Evolutionary conservation across 2,329 filamentous ascomycete genomes (phyloP), one percentile per base, ranked within the genome.

Genomic region (Zasmidium angulare): DNA sequence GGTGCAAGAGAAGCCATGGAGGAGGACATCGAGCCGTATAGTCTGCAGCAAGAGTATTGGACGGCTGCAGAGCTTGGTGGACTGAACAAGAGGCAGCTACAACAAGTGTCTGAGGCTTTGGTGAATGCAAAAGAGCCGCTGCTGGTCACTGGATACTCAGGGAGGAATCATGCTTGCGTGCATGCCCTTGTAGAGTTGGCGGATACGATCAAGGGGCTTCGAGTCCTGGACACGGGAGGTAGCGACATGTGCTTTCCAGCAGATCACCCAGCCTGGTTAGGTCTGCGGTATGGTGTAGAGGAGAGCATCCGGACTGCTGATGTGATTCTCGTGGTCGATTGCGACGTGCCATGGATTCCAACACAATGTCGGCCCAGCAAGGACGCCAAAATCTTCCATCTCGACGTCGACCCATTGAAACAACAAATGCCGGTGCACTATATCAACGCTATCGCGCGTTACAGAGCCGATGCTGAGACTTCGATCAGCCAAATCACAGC

Each of bases 341-440:
- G 91, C 64, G 93, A 97, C 70, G 91, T 96, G 0, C 93, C 93
- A 0, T 97, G 92, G 91, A 92, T 97, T 56, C 87, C 88, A n/a
- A 95, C 91, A 0, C 85, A 86, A 61, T 87, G 83, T 75, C 81
- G 81, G 49, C 87, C 87, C 0, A 80, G 77, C 2, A 73, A 77
- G 1, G 75, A 78, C 6, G 82, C 86, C 1, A 84, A 80, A 60
- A 84, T 89, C 63, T 82, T 84, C 58, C 87, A 89, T 66, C 78
- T 89, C 52, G 87, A 89, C 65, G 78, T 84, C 36, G 87, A 89
- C 63, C 86, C 87, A 1, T 75, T 89, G 21, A 89, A 89, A 61
- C 81, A 84, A 62, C 80, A 84, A 63, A 84, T 85, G 75, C 81
- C 82, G 0, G 78, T 85, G 22, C 85, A 82, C 68, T 85, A 85